Percentiles rank a stretch among this genome's conserved stretches.
Evolutionary conservation across 2,329 filamentous ascomycete genomes (phyloP).

Genomic region (Pseudogymnoascus sp.): DNA sequence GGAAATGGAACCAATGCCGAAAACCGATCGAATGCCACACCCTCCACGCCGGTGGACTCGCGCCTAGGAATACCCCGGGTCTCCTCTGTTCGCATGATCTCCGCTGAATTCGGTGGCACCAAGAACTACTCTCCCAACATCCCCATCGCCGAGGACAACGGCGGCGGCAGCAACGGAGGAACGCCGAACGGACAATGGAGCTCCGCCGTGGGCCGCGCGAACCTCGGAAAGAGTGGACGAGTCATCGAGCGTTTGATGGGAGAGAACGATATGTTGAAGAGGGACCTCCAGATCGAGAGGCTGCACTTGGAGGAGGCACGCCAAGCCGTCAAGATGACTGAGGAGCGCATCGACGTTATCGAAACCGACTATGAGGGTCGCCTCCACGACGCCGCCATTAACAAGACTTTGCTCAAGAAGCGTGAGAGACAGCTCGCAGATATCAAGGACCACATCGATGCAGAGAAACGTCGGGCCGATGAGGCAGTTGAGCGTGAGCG

Average conservation of each 20-base stretch:
- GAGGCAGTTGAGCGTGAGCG: slow-evolving; percentile 53
- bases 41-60: neutral
- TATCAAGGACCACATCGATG: slow-evolving; percentile 54
- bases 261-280: slow-evolving; percentile 70
- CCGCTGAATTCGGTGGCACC: slow-evolving; percentile 26
- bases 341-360: slow-evolving; percentile 64
- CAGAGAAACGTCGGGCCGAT: slow-evolving; percentile 54
- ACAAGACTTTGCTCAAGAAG: slow-evolving; percentile 60
- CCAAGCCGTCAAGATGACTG: slow-evolving; percentile 57
- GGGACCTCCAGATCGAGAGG: slow-evolving; percentile 61
- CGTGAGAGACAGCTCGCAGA: slow-evolving; percentile 70
- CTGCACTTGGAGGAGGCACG: slow-evolving; percentile 63
- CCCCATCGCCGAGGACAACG: slow-evolving; percentile 16
- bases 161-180: neutral
- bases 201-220: slow-evolving; percentile 61
- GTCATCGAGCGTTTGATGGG: slow-evolving; percentile 76
- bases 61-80: neutral
- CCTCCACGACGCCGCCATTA: slow-evolving; percentile 62
- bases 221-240: slow-evolving; percentile 64
- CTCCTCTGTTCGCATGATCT: slow-evolving; percentile 23
- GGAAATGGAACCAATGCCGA: neutral
- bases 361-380: slow-evolving; percentile 62
- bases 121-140: slow-evolving; percentile 19
- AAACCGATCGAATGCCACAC: neutral
- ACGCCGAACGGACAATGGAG: slow-evolving; percentile 42